phyloP scores from a whole-genome alignment of 148 eudicot genomes.

The Pharnaceum exiguum region DNA sequence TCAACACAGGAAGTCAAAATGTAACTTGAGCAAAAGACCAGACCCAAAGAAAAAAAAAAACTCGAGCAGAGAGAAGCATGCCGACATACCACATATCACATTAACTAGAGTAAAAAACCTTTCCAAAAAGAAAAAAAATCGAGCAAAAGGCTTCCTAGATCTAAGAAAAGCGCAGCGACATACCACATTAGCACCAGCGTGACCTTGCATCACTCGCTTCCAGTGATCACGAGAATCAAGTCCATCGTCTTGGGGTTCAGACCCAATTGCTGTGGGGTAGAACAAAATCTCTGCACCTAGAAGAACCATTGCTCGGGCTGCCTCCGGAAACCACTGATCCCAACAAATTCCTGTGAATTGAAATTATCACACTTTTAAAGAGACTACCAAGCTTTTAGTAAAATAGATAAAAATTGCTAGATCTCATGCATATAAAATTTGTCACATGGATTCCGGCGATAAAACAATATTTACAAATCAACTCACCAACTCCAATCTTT shows the following conservation, averaged over 20 bases:
- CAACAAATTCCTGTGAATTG: slow-evolving; percentile 72
- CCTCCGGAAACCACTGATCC: slow-evolving; percentile 99
- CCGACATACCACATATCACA: slow-evolving; percentile 48
- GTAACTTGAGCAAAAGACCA: neutral
- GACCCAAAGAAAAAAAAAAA: neutral
- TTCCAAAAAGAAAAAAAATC: neutral
- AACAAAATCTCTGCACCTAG: slow-evolving; percentile 96
- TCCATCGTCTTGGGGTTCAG: slow-evolving; percentile 95
- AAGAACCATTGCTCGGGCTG: slow-evolving; percentile 94
- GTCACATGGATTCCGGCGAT: neutral
- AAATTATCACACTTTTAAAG: neutral
- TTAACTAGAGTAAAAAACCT: neutral
- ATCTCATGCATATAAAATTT: neutral
- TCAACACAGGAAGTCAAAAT: neutral
- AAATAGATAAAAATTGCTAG: neutral
- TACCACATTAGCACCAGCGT: slow-evolving; percentile 97
- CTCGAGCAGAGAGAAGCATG: neutral
- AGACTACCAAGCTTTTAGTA: neutral
- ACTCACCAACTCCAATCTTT: slow-evolving; percentile 96
- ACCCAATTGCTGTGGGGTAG: slow-evolving; percentile 95
- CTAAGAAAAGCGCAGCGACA: slow-evolving; percentile 7
- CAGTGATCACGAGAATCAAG: slow-evolving; percentile 96
- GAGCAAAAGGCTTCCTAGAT: neutral
- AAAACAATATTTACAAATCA: neutral
- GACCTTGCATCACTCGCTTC: slow-evolving; percentile 98